Conservation (phyloP, 805 yeast species). For the Soucietia sequanensis region DNA sequence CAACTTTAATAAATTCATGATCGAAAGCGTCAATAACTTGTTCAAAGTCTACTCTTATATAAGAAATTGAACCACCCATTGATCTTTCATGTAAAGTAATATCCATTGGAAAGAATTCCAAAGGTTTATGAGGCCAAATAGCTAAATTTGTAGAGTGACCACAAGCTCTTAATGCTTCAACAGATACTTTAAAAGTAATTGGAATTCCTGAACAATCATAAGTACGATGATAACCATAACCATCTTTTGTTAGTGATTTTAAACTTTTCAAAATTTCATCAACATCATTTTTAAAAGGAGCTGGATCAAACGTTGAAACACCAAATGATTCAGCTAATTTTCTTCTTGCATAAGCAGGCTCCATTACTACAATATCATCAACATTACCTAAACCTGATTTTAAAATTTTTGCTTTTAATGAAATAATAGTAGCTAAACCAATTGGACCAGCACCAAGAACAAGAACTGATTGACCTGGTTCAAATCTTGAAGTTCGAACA, state of each 20-base stretch:
- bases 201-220: constrained; percentile 58
- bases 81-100: constrained; percentile 54
- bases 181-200: constrained; percentile 51
- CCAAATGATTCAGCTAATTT: constrained; percentile 53
- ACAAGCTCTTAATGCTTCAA: constrained; percentile 48
- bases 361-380: constrained; percentile 50
- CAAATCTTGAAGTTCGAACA: constrained; percentile 40
- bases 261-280: constrained; percentile 37
- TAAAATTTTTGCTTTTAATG: constrained; percentile 47
- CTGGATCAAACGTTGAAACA: constrained; percentile 52
- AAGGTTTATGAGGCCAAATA: constrained; percentile 56
- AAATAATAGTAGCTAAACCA: constrained; percentile 56
- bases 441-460: constrained; percentile 65
- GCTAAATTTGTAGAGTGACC: constrained; percentile 67
- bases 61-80: constrained; percentile 62
- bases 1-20: constrained; percentile 43
- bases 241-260: constrained; percentile 36
- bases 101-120: constrained; percentile 53
- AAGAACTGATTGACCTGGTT: constrained; percentile 46
- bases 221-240: constrained; percentile 47
- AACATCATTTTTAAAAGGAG: constrained; percentile 25
- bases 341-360: constrained; percentile 56
- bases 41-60: constrained; percentile 54
- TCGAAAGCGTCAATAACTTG: constrained; percentile 53
- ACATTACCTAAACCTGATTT: constrained; percentile 4